A percentile compares a stretch with the other conserved stretches of the same genome.
These are phyloP conservation scores for Tubosaeta sp. DNA, from an alignment of 768 basidiomycete species.

Conservation along the genomic window DNA sequence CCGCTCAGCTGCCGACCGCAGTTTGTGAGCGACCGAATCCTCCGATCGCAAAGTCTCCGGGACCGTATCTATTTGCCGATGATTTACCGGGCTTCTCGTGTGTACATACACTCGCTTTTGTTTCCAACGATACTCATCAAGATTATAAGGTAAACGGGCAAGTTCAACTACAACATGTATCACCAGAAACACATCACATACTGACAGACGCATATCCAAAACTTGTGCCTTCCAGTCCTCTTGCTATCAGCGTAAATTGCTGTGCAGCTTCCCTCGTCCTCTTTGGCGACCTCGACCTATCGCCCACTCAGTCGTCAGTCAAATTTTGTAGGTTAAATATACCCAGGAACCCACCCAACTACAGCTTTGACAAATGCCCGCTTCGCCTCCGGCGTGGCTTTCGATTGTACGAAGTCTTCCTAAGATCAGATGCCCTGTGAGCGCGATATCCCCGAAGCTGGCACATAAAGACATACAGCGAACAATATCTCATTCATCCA, in stretches of 20 bases:
- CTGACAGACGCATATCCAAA: slow-evolving; percentile 77
- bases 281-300: slow-evolving; percentile 67
- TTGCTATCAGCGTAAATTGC: slow-evolving; percentile 80
- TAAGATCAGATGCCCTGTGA: slow-evolving; percentile 24
- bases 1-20: slow-evolving; percentile 9
- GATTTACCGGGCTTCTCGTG: too few species aligned
- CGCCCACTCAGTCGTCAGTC: slow-evolving; percentile 2
- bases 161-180: neutral
- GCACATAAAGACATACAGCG: slow-evolving; percentile 39
- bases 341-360: slow-evolving; percentile 44
- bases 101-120: too few species aligned
- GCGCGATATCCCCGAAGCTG: neutral
- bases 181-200: slow-evolving; percentile 34
- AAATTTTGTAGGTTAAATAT: neutral
- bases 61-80: neutral
- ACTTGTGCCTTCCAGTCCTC: slow-evolving; percentile 79
- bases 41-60: neutral
- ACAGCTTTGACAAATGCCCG: slow-evolving; percentile 72
- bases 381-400: slow-evolving; percentile 72
- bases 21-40: neutral
- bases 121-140: too few species aligned
- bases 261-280: slow-evolving; percentile 79
- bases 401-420: slow-evolving; percentile 71
- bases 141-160: neutral
- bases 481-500: slow-evolving; percentile 78